These are phyloP conservation scores for Astragalus glycyphyllos DNA, from an alignment of 306 rosid species.

Conservation along the genomic window DNA sequence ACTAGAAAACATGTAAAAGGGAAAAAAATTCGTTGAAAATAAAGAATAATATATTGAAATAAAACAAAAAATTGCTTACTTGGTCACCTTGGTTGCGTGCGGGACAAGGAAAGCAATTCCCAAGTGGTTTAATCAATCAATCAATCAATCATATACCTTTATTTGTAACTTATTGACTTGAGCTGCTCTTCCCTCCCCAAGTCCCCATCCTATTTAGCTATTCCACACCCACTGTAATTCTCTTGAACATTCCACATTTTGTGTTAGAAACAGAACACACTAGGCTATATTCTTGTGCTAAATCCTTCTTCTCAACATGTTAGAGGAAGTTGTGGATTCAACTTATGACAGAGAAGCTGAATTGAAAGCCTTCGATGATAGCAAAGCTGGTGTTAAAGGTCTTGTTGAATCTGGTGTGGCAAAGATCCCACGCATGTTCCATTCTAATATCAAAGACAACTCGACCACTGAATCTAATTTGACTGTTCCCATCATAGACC, in stretches of 20 bases:
- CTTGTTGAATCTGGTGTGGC: constrained; percentile 49
- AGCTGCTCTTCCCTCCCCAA: background rate
- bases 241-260: too few species aligned
- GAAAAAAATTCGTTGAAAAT: too few species aligned
- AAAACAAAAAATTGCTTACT: too few species aligned
- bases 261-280: background rate
- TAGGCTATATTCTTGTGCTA: background rate
- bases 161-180: background rate
- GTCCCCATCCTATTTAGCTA: background rate
- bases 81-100: background rate
- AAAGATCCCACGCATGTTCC: constrained; percentile 52
- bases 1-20: too few species aligned
- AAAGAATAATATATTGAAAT: too few species aligned
- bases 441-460: background rate
- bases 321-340: background rate
- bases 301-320: constrained; percentile 1
- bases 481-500: constrained; percentile 42
- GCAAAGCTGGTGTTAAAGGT: constrained; percentile 56
- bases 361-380: constrained; percentile 48
- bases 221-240: background rate
- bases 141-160: background rate
- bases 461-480: background rate
- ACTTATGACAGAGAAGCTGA: constrained; percentile 47
- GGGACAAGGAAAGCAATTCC: background rate
- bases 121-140: too few species aligned